Percentiles rank a stretch among this genome's conserved stretches.
Evolutionary conservation across 768 basidiomycete species (phyloP).

Genomic region (Suillus cothurnatus): DNA sequence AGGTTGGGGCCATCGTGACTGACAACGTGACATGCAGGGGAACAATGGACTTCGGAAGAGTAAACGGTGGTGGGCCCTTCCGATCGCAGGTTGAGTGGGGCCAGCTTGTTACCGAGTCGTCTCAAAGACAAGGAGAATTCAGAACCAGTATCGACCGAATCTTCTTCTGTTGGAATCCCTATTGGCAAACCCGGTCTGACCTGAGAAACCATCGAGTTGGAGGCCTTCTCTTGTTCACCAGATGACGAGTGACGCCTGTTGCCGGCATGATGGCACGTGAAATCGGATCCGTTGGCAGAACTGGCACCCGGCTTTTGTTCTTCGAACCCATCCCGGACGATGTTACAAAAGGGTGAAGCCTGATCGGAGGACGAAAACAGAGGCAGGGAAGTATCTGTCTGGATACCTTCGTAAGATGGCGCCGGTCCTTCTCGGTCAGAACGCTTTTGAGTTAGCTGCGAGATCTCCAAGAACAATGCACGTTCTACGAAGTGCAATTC

Average conservation of each 20-base stretch:
- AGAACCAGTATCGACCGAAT: conserved; percentile 18
- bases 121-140: conserved; percentile 33
- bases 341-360: conserved; percentile 7
- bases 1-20: conserved; percentile 16
- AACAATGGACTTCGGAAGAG: conserved; percentile 14
- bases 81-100: conserved; percentile 24
- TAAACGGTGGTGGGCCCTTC: conserved; percentile 19
- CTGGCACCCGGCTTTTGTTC: background rate
- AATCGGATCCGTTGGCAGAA: background rate
- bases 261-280: background rate
- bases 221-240: conserved; percentile 13
- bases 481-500: conserved; percentile 20
- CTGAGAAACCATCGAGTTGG: conserved; percentile 10
- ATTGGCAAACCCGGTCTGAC: conserved; percentile 7
- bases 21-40: conserved; percentile 19
- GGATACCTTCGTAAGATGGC: background rate
- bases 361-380: conserved; percentile 10
- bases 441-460: conserved; percentile 18
- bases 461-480: conserved; percentile 27
- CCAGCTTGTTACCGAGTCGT: conserved; percentile 33
- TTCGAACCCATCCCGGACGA: conserved; percentile 6
- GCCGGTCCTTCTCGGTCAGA: background rate
- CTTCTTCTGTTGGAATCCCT: conserved; percentile 13
- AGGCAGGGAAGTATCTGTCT: conserved; percentile 13
- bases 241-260: conserved; percentile 3